Conservation (phyloP, 176 grass and related monocot genomes). For the Oryza nivara region DNA sequence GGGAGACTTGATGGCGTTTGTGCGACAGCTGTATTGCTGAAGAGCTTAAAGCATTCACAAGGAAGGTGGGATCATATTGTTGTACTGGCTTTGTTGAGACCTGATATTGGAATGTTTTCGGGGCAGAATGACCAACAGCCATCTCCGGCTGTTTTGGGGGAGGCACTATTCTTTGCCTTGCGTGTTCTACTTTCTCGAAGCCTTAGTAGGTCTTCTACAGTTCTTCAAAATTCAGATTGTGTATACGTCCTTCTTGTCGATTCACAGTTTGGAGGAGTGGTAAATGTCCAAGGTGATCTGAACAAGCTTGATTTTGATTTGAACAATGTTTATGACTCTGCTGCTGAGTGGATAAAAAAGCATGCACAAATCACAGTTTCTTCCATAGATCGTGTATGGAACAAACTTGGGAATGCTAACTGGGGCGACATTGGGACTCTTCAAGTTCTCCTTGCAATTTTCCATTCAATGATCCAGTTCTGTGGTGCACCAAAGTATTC, state of each 20-base stretch:
- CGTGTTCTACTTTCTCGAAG: conserved; percentile 85
- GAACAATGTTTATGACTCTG: conserved; percentile 81
- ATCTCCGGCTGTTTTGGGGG: conserved; percentile 71
- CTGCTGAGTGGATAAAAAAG: conserved; percentile 84
- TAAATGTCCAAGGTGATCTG: conserved; percentile 90
- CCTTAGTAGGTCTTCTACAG: conserved; percentile 81
- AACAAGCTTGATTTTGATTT: conserved; percentile 84
- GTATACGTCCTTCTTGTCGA: conserved; percentile 90
- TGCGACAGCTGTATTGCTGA: conserved; percentile 76
- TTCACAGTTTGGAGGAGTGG: conserved; percentile 93
- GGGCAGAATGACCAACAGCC: conserved; percentile 55
- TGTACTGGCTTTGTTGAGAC: conserved; percentile 74
- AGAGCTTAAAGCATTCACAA: conserved; percentile 60
- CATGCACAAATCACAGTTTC: conserved; percentile 84
- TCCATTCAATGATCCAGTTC: conserved; percentile 85
- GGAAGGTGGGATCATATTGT: conserved; percentile 97
- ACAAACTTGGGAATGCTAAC: conserved; percentile 99
- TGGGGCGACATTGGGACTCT: conserved; percentile 93
- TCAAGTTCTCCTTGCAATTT: conserved; percentile 84
- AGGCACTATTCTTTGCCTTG: conserved; percentile 91
- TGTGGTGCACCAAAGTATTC: conserved; percentile 78
- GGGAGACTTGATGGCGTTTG: conserved; percentile 89
- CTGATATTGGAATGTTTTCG: conserved; percentile 70
- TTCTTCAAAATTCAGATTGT: conserved; percentile 73
- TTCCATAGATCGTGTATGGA: conserved; percentile 84